Conservation (phyloP, 148 eudicot genomes). For the Chenopodium album region DNA sequence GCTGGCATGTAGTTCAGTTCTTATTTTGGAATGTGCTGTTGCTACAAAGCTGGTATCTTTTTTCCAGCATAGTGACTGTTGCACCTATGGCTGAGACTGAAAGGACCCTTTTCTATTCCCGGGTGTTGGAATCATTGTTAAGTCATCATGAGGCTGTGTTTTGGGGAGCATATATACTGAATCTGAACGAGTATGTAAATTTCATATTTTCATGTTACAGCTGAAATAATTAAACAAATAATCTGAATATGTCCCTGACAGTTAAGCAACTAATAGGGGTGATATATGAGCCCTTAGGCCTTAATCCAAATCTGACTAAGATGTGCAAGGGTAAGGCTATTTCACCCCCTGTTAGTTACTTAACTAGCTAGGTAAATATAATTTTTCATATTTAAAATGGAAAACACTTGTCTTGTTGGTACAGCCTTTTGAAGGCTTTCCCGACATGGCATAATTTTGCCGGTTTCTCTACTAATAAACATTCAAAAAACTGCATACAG, state of each 20-base stretch:
- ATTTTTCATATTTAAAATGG: conserved; percentile 4
- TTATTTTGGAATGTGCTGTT: not conserved
- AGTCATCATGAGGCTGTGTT: conserved; percentile 16
- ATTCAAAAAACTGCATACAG: conserved; percentile 7
- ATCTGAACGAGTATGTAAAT: not conserved
- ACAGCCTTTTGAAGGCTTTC: conserved; percentile 10
- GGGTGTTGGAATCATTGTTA: conserved; percentile 3
- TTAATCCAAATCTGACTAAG: not conserved
- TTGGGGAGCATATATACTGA: conserved; percentile 10
- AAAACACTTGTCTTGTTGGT: not conserved
- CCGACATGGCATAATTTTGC: conserved; percentile 8
- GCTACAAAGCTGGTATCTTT: not conserved
- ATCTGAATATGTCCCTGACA: not conserved
- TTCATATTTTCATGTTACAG: not conserved
- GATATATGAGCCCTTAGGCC: not conserved
- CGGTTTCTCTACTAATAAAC: not conserved
- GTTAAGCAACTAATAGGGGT: not conserved
- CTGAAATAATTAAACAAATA: not conserved
- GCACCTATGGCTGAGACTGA: not conserved
- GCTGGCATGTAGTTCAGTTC: not conserved
- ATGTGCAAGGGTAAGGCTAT: not conserved
- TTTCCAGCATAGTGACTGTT: not conserved
- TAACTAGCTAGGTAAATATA: not conserved
- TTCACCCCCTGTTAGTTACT: not conserved
- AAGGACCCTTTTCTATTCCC: not conserved